A percentile compares a stretch with the other conserved stretches of the same genome.
Conservation (phyloP, 768 basidiomycete genomes). For the Podaxis carcinomalis region DNA sequence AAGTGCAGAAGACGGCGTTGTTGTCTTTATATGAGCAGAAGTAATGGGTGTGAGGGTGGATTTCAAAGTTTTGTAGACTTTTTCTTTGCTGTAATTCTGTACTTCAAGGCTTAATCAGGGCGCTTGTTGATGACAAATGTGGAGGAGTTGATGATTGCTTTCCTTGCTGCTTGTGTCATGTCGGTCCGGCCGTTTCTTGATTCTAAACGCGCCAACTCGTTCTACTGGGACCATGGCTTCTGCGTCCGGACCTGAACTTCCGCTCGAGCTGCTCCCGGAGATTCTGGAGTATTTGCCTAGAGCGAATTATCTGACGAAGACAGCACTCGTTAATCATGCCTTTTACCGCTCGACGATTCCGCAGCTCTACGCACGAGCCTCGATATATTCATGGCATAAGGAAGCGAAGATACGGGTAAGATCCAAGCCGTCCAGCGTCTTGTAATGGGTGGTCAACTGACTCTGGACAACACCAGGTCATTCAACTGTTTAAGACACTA, state of each 20-base stretch:
- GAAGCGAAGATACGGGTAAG: conserved; percentile 57
- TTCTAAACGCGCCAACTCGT: neutral
- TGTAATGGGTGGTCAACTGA: neutral
- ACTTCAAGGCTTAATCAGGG: neutral
- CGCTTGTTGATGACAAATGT: too few species aligned
- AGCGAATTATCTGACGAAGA: conserved; percentile 44
- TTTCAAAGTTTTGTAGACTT: neutral
- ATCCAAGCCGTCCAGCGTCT: neutral
- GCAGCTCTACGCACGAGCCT: conserved; percentile 52
- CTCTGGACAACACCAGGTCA: conserved; percentile 37
- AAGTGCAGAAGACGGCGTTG: conserved; percentile 29
- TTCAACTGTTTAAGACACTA: conserved; percentile 59
- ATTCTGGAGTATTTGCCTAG: conserved; percentile 49
- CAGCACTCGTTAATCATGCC: conserved; percentile 54
- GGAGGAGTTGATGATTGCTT: too few species aligned
- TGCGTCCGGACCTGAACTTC: conserved; percentile 39
- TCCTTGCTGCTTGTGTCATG: neutral
- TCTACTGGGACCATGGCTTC: neutral
- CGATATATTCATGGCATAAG: conserved; percentile 70
- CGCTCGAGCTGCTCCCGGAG: conserved; percentile 58
- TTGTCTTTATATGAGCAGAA: conserved; percentile 28
- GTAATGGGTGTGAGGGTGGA: neutral
- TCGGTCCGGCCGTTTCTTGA: neutral
- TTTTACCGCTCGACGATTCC: conserved; percentile 50
- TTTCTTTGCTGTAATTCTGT: neutral